phyloP scores from a whole-genome alignment of 2,329 filamentous ascomycete species.

The Calcarisporium arbuscula region DNA sequence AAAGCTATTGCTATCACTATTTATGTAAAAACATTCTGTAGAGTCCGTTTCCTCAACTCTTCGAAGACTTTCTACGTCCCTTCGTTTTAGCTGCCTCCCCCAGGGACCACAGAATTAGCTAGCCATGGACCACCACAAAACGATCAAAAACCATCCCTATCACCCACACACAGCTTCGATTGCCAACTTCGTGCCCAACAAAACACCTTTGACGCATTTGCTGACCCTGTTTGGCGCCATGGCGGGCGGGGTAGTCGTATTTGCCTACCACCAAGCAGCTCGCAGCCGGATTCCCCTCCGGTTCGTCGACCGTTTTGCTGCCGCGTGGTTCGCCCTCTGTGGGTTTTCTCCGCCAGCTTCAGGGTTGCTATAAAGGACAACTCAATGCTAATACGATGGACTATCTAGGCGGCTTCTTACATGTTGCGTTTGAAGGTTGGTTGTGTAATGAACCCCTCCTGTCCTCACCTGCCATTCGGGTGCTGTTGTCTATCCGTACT shows the following conservation, averaged over 20 bases:
- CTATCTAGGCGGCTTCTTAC: conserved; percentile 55
- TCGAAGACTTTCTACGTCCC: no score
- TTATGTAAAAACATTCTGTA: no score
- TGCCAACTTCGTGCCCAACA: conserved; percentile 39
- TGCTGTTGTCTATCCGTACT: background rate
- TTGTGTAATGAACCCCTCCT: background rate
- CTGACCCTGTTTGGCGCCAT: conserved; percentile 28
- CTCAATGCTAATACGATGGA: background rate
- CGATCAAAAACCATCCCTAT: conserved; percentile 38
- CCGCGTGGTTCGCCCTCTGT: conserved; percentile 53
- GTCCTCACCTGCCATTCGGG: background rate
- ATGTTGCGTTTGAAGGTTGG: conserved; percentile 74
- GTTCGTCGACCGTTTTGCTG: conserved; percentile 32
- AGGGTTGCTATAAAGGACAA: no score
- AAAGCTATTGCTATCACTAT: no score
- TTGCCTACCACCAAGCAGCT: conserved; percentile 18
- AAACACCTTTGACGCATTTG: conserved; percentile 29
- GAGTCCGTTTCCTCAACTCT: no score
- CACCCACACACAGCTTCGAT: conserved; percentile 38
- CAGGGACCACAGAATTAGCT: background rate
- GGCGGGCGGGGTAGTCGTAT: conserved; percentile 27
- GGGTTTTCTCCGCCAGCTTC: no score
- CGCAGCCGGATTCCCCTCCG: conserved; percentile 15
- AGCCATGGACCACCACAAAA: background rate
- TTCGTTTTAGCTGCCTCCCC: no score